Percentiles rank a stretch among this genome's conserved stretches.
These are phyloP conservation scores for Ogataea methylovora DNA, from an alignment of 805 yeast genomes.

Conservation along the genomic window DNA sequence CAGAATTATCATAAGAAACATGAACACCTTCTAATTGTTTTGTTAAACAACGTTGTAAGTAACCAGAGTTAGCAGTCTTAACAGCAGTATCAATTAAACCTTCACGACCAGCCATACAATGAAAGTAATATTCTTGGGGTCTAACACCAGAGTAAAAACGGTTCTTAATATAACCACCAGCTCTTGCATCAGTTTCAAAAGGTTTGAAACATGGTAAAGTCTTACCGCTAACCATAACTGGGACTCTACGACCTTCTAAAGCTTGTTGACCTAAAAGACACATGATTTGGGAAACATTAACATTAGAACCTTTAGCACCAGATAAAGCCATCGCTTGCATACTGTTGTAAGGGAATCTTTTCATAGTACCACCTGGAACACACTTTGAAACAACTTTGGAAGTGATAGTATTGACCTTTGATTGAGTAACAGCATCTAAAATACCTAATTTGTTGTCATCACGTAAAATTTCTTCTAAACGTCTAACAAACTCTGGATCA, in stretches of 20 bases:
- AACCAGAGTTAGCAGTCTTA: constrained; percentile 96
- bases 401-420: constrained; percentile 85
- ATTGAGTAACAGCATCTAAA: constrained; percentile 91
- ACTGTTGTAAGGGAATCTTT: constrained; percentile 88
- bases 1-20: constrained; percentile 87
- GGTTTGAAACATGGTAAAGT: constrained; percentile 95
- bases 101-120: constrained; percentile 99
- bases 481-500: constrained; percentile 73
- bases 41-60: constrained; percentile 95
- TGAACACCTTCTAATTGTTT: constrained; percentile 98
- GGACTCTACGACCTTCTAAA: constrained; percentile 97
- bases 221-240: constrained; percentile 98
- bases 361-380: constrained; percentile 95
- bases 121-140: constrained; percentile 99
- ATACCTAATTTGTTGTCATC: constrained; percentile 90
- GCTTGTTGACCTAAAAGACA: constrained; percentile 99
- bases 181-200: constrained; percentile 93
- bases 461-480: constrained; percentile 90
- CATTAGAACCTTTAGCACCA: constrained; percentile 99
- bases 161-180: constrained; percentile 97
- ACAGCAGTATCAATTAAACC: constrained; percentile 99
- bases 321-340: constrained; percentile 99
- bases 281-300: constrained; percentile 98
- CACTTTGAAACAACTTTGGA: constrained; percentile 91
- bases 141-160: constrained; percentile 96